Evolutionary conservation across 192 early-diverging fungal genomes (phyloP).

Genomic region (Haplosporangium gracile): DNA sequence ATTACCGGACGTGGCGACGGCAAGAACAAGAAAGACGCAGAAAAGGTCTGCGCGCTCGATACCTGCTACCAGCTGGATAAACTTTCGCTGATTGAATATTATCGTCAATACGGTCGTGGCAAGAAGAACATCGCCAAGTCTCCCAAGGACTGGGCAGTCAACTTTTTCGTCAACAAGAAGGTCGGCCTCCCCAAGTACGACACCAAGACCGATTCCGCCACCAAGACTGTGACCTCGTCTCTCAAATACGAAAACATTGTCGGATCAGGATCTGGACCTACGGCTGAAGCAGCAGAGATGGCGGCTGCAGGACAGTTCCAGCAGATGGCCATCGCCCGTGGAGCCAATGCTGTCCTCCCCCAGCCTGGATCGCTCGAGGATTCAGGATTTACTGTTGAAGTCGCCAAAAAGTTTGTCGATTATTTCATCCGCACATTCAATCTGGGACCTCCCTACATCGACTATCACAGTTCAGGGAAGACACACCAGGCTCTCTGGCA

Average conservation of each 20-base stretch:
- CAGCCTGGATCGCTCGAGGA: constrained; percentile 47
- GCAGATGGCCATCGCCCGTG: constrained; percentile 49
- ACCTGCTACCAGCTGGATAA: constrained; percentile 55
- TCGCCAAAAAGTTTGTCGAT: constrained; percentile 58
- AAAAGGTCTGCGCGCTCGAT: constrained; percentile 55
- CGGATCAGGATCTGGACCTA: constrained; percentile 49
- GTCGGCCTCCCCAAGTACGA: constrained; percentile 45
- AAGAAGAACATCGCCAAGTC: constrained; percentile 50
- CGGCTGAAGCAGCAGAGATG: constrained; percentile 51
- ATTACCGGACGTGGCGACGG: constrained; percentile 54
- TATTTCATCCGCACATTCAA: constrained; percentile 54
- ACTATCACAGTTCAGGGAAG: constrained; percentile 47
- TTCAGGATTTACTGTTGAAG: constrained; percentile 39
- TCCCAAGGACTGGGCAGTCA: constrained; percentile 54
- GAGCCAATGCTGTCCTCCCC: constrained; percentile 34
- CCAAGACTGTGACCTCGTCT: constrained; percentile 29
- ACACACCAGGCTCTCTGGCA: constrained; percentile 54
- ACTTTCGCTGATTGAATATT: constrained; percentile 50
- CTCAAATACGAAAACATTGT: constrained; percentile 50
- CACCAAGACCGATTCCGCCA: constrained; percentile 30
- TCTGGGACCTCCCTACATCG: constrained; percentile 52
- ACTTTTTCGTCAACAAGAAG: constrained; percentile 55
- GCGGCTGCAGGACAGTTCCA: constrained; percentile 57
- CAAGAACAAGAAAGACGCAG: constrained; percentile 60
- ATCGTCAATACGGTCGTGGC: constrained; percentile 51